A percentile compares a stretch with the other conserved stretches of the same genome.
Evolutionary conservation across 2,329 filamentous ascomycete genomes (phyloP).

Genomic region (Fusarium nisikadoi): DNA sequence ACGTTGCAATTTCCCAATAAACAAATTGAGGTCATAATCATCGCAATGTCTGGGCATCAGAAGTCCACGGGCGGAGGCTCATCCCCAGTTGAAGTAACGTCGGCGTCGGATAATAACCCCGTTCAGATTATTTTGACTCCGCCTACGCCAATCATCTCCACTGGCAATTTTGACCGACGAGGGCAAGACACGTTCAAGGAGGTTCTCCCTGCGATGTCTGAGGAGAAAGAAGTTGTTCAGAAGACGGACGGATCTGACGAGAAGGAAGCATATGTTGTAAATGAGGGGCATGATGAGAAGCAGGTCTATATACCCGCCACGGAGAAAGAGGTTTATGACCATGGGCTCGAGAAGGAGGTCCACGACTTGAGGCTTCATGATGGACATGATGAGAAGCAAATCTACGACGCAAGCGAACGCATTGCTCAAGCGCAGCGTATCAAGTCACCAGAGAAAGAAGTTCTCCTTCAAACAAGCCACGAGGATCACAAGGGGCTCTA

Average conservation of each 20-base stretch:
- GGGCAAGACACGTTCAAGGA: conserved; percentile 26
- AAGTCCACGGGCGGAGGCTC: background rate
- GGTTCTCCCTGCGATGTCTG: conserved; percentile 9
- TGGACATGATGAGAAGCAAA: conserved; percentile 15
- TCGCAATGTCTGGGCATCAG: conserved; percentile 2
- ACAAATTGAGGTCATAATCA: background rate
- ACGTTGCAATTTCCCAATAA: background rate
- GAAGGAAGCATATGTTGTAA: background rate
- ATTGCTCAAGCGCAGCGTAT: background rate
- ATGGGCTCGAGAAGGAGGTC: background rate
- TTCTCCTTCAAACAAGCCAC: background rate
- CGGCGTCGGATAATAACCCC: background rate
- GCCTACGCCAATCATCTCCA: conserved; percentile 22
- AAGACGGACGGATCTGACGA: background rate
- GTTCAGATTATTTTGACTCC: conserved; percentile 36
- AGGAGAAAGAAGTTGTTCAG: conserved; percentile 27
- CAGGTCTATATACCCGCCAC: background rate
- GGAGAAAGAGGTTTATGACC: conserved; percentile 15
- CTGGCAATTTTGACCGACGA: background rate
- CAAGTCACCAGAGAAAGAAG: background rate
- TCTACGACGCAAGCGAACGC: background rate
- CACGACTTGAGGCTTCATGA: conserved; percentile 4
- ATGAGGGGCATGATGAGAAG: conserved; percentile 2
- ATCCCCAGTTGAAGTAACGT: background rate
- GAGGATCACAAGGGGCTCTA: background rate